Conservation (phyloP, 2,329 filamentous ascomycete genomes). For the Leptodontidium sp. region DNA sequence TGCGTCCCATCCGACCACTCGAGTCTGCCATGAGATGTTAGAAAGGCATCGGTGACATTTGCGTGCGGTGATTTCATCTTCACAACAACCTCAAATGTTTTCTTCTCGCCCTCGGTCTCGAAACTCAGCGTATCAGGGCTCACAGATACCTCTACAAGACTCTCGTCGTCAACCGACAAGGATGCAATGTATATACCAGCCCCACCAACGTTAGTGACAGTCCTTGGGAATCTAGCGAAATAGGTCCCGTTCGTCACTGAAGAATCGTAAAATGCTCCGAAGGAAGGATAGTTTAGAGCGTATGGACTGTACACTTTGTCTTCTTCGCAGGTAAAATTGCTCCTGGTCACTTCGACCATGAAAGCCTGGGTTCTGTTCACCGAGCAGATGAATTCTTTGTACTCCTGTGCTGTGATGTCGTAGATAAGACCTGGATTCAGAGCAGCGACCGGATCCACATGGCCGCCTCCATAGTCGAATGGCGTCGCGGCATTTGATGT, state of each 20-base stretch:
- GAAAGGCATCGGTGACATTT: background rate
- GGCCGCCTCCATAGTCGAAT: background rate
- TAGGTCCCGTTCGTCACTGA: background rate
- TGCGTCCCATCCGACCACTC: constrained; percentile 3
- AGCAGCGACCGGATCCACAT: constrained; percentile 4
- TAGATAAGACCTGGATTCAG: constrained; percentile 6
- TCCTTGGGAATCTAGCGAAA: background rate
- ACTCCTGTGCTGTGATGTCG: background rate
- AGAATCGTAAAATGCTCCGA: background rate
- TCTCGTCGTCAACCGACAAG: background rate
- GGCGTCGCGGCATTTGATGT: background rate
- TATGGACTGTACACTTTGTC: background rate
- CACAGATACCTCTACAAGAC: background rate
- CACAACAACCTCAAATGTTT: background rate
- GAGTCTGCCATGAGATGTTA: background rate
- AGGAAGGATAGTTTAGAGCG: constrained; percentile 8
- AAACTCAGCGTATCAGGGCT: background rate
- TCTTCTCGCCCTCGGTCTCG: background rate
- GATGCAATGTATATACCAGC: background rate
- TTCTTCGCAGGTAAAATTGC: background rate
- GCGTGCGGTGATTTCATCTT: background rate
- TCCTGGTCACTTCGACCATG: background rate
- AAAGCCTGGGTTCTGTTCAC: background rate
- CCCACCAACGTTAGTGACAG: constrained; percentile 2
- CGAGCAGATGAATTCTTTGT: constrained; percentile 1